Base-by-base conservation (phyloP, 2,329 filamentous ascomycete species). In the Trichophyton mentagrophytes region DNA sequence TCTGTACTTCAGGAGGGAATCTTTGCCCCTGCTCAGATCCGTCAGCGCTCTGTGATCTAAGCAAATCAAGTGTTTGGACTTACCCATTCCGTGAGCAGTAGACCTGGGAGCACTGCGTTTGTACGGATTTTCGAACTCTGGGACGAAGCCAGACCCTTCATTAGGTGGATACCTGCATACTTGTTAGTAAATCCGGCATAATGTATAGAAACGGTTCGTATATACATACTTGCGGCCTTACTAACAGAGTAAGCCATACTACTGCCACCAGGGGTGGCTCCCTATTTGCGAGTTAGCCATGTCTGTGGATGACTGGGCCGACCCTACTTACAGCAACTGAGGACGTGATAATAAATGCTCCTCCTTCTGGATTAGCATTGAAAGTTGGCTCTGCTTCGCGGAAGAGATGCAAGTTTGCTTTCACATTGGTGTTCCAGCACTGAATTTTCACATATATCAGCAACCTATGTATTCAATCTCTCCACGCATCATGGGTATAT, bases 201-300 rank as follows among this genome's bases (percentile, higher is more conserved):
- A 6, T 4, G 20, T 36, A 58, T 57, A n/a, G 15, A 27, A 8
- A 5, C 15, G 30, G 13, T 33, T 20, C 7, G 22, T n/a, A 13
- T 55, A 61, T 30, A 7, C 62, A 56, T 70, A 74, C 86, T 82
- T 9, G 89, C 89, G 0, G 88, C 82, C 70, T 93, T 93, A 42
- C 87, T 88, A 17, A 91, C 85, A 0, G 84, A 79, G 68, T 93
- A 93, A 2, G 89, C 82, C 85, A 85, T 80, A 47, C 79, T 81
- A 65, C 79, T 82, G 3, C 82, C 82, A 59, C 69, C 70, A 58
- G 80, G 71, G n/a, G 74, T 69, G 62, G 80, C 65, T 53, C 78
- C 78, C 78, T 80, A 63, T 65, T 51, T 77, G 77, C 77, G 79
- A 63, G 6, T 17, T 40, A 49, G 55, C 22, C 25, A 36, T 40